A percentile compares a stretch with the other conserved stretches of the same genome.
These are phyloP conservation scores for Vigna reflexopilosa DNA, from an alignment of 306 rosid genomes.

Conservation along the genomic window DNA sequence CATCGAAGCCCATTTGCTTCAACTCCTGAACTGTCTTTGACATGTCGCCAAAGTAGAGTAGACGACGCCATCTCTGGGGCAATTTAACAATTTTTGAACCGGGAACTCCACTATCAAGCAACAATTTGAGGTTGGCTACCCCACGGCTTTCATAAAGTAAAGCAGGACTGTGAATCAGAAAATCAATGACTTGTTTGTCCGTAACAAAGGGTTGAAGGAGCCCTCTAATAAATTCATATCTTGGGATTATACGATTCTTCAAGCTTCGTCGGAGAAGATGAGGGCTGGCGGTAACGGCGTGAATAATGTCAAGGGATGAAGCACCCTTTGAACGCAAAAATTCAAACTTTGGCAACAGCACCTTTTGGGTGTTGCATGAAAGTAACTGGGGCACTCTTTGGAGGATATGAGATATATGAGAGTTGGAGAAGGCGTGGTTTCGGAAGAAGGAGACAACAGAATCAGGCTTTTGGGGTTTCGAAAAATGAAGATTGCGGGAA, in stretches of 20 bases:
- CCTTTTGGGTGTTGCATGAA: neutral
- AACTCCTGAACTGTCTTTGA: neutral
- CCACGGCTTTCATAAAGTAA: neutral
- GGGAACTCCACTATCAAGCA: neutral
- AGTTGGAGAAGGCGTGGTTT: slow-evolving; percentile 5
- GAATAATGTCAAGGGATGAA: neutral
- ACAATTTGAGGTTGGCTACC: neutral
- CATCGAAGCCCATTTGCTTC: neutral
- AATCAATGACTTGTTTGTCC: neutral
- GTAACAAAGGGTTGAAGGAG: neutral
- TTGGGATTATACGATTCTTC: neutral
- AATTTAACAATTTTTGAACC: neutral
- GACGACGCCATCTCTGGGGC: neutral
- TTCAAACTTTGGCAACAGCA: neutral
- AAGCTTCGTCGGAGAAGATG: neutral
- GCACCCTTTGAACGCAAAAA: slow-evolving; percentile 7
- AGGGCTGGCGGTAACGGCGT: neutral
- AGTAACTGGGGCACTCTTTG: neutral
- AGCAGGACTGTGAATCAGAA: rapidly evolving
- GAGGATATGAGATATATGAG: neutral
- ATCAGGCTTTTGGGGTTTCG: slow-evolving; percentile 45
- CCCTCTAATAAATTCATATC: neutral
- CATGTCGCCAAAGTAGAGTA: neutral
- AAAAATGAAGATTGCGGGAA: slow-evolving; percentile 37
- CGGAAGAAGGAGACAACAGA: slow-evolving; percentile 33